Evolutionary conservation across 169 alveolate genomes (phyloP).

Genomic region (Cryptosporidium andersoni): DNA sequence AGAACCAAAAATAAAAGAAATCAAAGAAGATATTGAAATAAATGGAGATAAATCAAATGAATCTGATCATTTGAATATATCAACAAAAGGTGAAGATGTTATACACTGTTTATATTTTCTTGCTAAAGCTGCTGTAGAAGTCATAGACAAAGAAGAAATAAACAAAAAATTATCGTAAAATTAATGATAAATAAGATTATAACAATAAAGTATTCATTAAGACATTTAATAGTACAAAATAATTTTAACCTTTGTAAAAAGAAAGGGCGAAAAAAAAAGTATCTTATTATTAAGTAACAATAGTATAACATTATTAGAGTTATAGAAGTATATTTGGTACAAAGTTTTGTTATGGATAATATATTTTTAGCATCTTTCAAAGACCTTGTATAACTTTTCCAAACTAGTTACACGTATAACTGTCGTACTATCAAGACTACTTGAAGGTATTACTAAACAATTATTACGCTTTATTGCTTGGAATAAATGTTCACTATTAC

Average conservation of each 20-base stretch:
- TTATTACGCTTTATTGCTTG: conserved; percentile 36
- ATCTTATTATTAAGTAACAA: background rate
- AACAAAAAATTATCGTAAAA: too few species aligned
- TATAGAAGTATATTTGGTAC: background rate
- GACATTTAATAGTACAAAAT: too few species aligned
- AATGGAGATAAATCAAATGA: background rate
- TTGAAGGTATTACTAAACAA: conserved; percentile 10
- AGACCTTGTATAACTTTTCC: conserved; percentile 73
- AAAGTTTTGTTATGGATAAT: background rate
- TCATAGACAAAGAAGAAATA: conserved; percentile 33
- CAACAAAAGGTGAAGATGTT: background rate
- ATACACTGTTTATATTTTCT: conserved; percentile 17
- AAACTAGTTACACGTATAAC: conserved; percentile 73
- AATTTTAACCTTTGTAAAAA: too few species aligned
- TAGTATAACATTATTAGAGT: background rate
- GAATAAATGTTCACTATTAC: conserved; percentile 9
- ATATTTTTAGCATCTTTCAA: conserved; percentile 72
- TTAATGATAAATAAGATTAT: too few species aligned
- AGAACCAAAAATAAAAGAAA: background rate
- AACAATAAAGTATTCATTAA: too few species aligned
- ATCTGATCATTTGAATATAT: background rate
- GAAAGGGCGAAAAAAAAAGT: background rate
- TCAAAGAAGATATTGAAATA: background rate
- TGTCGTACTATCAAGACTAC: conserved; percentile 1
- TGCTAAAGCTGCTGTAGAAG: conserved; percentile 49